A percentile compares a stretch with the other conserved stretches of the same genome.
phyloP scores from a whole-genome alignment of 176 grass and related monocot species.

The Eleusine coracana region DNA sequence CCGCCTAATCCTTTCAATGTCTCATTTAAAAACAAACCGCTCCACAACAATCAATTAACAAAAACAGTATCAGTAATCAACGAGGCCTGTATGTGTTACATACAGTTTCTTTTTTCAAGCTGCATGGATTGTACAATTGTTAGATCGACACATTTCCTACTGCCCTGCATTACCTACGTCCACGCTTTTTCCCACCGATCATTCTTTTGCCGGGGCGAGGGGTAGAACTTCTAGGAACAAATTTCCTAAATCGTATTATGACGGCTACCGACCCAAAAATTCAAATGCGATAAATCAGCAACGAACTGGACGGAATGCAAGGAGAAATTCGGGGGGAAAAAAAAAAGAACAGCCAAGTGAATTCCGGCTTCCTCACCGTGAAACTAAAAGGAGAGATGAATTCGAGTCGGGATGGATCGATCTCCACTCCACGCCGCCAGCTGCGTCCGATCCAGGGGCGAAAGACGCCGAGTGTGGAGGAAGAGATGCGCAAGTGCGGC shows the following conservation, averaged over 20 bases:
- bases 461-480: constrained; percentile 15
- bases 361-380: neutral
- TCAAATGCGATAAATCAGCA: neutral
- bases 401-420: neutral
- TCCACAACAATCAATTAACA: neutral
- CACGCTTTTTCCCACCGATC: neutral
- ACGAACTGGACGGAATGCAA: neutral
- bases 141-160: neutral
- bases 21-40: neutral
- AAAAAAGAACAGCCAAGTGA: neutral
- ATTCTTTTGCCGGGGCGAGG: neutral
- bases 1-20: neutral
- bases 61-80: neutral
- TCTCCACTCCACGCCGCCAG: constrained; percentile 7
- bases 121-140: neutral
- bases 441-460: neutral
- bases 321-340: neutral
- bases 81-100: neutral
- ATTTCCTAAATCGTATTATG: neutral
- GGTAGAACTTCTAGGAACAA: neutral
- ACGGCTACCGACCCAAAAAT: neutral
- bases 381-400: neutral
- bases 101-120: neutral
- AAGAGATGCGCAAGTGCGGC: constrained; percentile 5
- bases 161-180: neutral